phyloP scores from a whole-genome alignment of 345 rosid genomes.

The Pistacia vera region DNA sequence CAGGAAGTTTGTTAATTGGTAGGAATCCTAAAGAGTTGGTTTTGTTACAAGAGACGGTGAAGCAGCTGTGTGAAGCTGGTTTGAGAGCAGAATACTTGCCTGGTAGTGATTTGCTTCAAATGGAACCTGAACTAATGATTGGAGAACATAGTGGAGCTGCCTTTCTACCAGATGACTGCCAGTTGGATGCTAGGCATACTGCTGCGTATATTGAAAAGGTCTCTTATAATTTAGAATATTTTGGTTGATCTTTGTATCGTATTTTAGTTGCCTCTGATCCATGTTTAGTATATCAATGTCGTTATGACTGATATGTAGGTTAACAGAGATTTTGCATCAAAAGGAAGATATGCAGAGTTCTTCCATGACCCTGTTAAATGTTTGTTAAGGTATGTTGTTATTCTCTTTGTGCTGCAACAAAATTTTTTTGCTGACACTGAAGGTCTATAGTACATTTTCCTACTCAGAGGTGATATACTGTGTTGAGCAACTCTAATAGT shows the following conservation, averaged over 20 bases:
- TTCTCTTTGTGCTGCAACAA: constrained; percentile 5
- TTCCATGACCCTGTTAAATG: constrained; percentile 72
- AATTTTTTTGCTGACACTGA: background rate
- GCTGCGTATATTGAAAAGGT: constrained; percentile 80
- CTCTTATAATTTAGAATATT: constrained; percentile 12
- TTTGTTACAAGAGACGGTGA: constrained; percentile 57
- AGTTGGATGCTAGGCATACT: constrained; percentile 74
- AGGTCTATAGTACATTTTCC: background rate
- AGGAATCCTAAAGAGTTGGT: constrained; percentile 54
- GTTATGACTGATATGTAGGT: constrained; percentile 40
- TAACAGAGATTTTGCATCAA: constrained; percentile 54
- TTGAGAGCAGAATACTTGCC: constrained; percentile 68
- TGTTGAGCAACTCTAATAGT: constrained; percentile 6
- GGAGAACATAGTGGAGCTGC: constrained; percentile 70
- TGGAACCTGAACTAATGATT: constrained; percentile 66
- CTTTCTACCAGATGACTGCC: constrained; percentile 77
- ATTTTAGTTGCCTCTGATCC: background rate
- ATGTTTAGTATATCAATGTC: background rate
- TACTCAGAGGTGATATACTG: background rate
- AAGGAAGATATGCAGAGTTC: constrained; percentile 87
- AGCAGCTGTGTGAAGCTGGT: constrained; percentile 68
- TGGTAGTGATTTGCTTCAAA: constrained; percentile 45
- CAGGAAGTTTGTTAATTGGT: constrained; percentile 85
- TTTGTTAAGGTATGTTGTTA: constrained; percentile 51
- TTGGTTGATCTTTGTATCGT: background rate